phyloP scores from a whole-genome alignment of 2,329 filamentous ascomycete species.

The Fusarium sp. region DNA sequence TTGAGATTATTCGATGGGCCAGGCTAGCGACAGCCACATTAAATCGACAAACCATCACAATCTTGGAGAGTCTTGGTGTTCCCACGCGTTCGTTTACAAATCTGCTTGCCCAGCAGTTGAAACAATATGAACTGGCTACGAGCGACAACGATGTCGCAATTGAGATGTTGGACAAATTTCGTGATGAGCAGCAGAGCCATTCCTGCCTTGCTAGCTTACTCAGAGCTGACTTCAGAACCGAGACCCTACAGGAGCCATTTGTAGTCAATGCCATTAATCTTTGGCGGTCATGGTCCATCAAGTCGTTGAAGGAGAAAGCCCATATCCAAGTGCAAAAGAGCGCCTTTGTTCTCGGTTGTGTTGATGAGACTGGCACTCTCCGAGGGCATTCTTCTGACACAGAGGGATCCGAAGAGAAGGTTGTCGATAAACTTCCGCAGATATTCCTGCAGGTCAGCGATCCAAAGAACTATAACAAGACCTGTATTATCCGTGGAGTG shows the following conservation, averaged over 20 bases:
- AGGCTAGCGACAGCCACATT: slow-evolving; percentile 80
- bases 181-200: slow-evolving; percentile 88
- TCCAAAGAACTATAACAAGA: slow-evolving; percentile 62
- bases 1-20: slow-evolving; percentile 89
- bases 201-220: slow-evolving; percentile 81
- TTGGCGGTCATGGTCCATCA: slow-evolving; percentile 91
- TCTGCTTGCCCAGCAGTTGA: slow-evolving; percentile 76
- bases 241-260: slow-evolving; percentile 76
- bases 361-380: slow-evolving; percentile 84
- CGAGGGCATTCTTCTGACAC: slow-evolving; percentile 73
- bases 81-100: slow-evolving; percentile 71
- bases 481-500: slow-evolving; percentile 76
- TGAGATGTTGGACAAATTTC: slow-evolving; percentile 74
- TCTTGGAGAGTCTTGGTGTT: slow-evolving; percentile 84
- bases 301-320: slow-evolving; percentile 91
- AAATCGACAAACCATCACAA: slow-evolving; percentile 89
- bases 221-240: slow-evolving; percentile 79
- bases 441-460: slow-evolving; percentile 88
- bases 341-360: slow-evolving; percentile 87
- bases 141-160: slow-evolving; percentile 71
- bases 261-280: slow-evolving; percentile 80
- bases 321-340: slow-evolving; percentile 84
- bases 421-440: slow-evolving; percentile 73
- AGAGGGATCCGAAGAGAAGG: slow-evolving; percentile 55
- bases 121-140: slow-evolving; percentile 77